Conservation (phyloP, 2,329 filamentous ascomycete species). For the Elsinoe necatrix region DNA sequence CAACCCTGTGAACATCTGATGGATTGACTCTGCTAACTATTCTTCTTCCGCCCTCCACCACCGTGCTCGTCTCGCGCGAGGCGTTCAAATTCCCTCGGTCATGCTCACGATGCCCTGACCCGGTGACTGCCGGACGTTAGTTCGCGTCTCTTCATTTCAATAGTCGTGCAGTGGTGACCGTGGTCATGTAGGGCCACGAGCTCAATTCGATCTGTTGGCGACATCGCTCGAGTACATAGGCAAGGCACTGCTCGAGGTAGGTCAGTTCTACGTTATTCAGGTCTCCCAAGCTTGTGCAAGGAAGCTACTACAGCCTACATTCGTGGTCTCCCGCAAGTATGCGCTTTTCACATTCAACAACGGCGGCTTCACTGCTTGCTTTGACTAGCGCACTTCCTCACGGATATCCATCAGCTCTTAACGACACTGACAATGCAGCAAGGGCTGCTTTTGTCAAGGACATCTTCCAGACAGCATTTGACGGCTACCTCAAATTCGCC, state of each 20-base stretch:
- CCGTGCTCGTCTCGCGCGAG: neutral
- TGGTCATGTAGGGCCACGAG: neutral
- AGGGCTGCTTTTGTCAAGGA: constrained; percentile 55
- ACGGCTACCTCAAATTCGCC: constrained; percentile 51
- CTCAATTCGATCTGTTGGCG: neutral
- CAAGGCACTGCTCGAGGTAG: neutral
- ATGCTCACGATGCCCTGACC: neutral
- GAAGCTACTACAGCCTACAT: neutral
- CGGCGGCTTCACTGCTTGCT: constrained; percentile 6
- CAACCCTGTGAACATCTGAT: constrained; percentile 4
- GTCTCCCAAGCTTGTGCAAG: neutral
- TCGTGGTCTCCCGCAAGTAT: neutral
- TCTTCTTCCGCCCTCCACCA: neutral
- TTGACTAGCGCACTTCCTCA: neutral
- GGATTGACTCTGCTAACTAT: neutral
- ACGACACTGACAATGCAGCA: neutral
- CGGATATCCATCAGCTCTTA: neutral
- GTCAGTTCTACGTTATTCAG: neutral
- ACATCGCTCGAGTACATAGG: neutral
- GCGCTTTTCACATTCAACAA: neutral
- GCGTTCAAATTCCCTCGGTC: neutral
- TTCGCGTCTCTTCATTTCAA: neutral
- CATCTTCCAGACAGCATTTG: constrained; percentile 63
- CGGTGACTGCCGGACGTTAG: constrained; percentile 5
- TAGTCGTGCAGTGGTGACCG: constrained; percentile 4